phyloP scores from a whole-genome alignment of 768 basidiomycete species.

The Dentipellis fragilis region DNA sequence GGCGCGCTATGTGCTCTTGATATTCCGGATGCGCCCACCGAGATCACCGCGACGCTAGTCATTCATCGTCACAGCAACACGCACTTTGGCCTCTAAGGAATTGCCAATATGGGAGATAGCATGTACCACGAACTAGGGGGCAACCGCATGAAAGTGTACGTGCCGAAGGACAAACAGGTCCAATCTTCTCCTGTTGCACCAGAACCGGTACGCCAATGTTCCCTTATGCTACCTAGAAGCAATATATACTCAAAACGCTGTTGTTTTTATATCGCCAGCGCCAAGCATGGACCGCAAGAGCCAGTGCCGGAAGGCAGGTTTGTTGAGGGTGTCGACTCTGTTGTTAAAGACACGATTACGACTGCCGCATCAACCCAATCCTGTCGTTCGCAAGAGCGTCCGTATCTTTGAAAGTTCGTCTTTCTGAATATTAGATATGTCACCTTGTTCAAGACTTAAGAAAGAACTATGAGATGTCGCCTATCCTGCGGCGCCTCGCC shows the following conservation, averaged over 20 bases:
- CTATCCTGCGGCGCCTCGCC: conserved; percentile 65
- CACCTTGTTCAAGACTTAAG: conserved; percentile 78
- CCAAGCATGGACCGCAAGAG: conserved; percentile 90
- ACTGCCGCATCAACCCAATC: conserved; percentile 89
- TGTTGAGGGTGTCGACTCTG: conserved; percentile 86
- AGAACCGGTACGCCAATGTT: conserved; percentile 65
- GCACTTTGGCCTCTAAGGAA: conserved; percentile 83
- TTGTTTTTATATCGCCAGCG: conserved; percentile 36
- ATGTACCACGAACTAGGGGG: conserved; percentile 95
- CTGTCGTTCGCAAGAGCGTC: conserved; percentile 86
- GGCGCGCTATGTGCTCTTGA: conserved; percentile 95
- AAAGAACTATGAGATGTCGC: conserved; percentile 77
- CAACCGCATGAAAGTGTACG: conserved; percentile 92
- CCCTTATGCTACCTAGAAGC: not conserved
- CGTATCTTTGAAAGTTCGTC: conserved; percentile 43
- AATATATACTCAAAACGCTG: not conserved
- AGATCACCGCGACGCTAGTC: conserved; percentile 78
- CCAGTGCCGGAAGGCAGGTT: conserved; percentile 96
- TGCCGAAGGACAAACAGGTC: conserved; percentile 95
- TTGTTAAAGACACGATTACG: conserved; percentile 99
- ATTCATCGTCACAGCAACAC: conserved; percentile 83
- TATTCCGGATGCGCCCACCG: conserved; percentile 55
- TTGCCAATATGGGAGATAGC: conserved; percentile 95
- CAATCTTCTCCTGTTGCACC: conserved; percentile 87
- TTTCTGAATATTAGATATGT: conserved; percentile 56